phyloP scores from a whole-genome alignment of 2,329 filamentous ascomycete genomes.

The Curvularia spicifera region DNA sequence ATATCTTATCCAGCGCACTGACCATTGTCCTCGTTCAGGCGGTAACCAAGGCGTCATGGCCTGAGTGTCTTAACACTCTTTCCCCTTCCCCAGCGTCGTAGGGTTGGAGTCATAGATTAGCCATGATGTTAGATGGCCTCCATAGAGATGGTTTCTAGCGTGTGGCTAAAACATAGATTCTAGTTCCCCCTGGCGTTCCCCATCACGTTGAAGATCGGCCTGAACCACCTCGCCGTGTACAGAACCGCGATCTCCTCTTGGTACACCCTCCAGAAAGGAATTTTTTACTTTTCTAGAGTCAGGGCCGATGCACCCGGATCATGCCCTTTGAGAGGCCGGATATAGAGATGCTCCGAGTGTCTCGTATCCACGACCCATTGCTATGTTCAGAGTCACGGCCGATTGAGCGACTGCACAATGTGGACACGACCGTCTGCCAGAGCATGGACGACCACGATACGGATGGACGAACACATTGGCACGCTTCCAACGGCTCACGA shows the following conservation, averaged over 20 bases:
- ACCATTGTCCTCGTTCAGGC: conserved; percentile 32
- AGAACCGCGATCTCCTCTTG: not conserved
- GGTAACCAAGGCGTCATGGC: conserved; percentile 47
- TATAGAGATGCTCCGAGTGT: not conserved
- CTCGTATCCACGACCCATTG: not conserved
- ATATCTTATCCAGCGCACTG: conserved; percentile 32
- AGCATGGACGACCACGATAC: not conserved
- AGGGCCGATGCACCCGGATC: not conserved
- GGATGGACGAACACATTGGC: not conserved
- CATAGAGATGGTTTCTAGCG: conserved; percentile 13
- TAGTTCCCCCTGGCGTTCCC: conserved; percentile 5
- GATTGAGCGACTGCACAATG: not conserved
- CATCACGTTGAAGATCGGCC: conserved; percentile 6
- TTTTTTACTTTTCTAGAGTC: not conserved
- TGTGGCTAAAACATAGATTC: conserved; percentile 26
- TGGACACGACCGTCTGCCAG: not conserved
- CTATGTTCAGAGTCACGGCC: not conserved
- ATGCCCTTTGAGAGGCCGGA: not conserved
- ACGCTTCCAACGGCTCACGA: not conserved
- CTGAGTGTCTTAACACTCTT: conserved; percentile 29
- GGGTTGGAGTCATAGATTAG: conserved; percentile 22
- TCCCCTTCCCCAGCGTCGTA: conserved; percentile 19
- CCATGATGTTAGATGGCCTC: conserved; percentile 25
- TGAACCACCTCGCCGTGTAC: conserved; percentile 5
- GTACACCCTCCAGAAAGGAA: not conserved